Evolutionary conservation across 495 filamentous ascomycete species (phyloP).

Genomic region (Hypoxylon trugodes): DNA sequence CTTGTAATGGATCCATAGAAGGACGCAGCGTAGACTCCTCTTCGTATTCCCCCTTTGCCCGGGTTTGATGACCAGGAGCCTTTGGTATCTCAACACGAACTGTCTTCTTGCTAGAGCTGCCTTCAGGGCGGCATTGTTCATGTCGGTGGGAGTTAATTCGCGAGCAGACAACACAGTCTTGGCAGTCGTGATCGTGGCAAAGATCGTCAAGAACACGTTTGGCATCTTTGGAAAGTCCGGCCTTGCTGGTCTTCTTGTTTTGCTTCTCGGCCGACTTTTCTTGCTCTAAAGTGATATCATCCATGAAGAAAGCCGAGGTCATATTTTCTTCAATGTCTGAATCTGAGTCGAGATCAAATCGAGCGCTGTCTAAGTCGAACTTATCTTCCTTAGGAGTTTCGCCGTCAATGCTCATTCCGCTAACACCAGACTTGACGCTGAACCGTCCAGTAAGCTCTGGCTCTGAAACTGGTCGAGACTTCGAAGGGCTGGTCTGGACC

Average conservation of each 20-base stretch:
- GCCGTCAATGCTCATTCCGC: constrained; percentile 44
- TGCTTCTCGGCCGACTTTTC: constrained; percentile 40
- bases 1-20: constrained; percentile 73
- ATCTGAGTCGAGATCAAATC: constrained; percentile 28
- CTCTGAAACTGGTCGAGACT: constrained; percentile 12
- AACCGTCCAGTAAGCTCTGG: constrained; percentile 51
- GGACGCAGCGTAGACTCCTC: constrained; percentile 82
- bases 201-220: constrained; percentile 67
- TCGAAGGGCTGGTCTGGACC: not conserved
- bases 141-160: constrained; percentile 59
- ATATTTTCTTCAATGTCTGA: constrained; percentile 63
- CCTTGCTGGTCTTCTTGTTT: constrained; percentile 43
- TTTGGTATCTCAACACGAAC: constrained; percentile 72
- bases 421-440: constrained; percentile 52
- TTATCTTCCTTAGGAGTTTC: constrained; percentile 35
- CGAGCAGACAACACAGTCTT: constrained; percentile 78
- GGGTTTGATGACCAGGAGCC: constrained; percentile 73
- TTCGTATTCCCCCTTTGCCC: constrained; percentile 51
- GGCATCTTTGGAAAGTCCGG: constrained; percentile 55
- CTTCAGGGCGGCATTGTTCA: constrained; percentile 28
- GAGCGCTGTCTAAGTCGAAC: constrained; percentile 45
- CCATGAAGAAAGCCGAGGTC: constrained; percentile 78
- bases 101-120: constrained; percentile 55
- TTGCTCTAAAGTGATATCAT: constrained; percentile 56
- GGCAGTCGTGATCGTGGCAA: constrained; percentile 67